Percentiles rank a stretch among this genome's conserved stretches.
Conservation (phyloP, 1,284 basidiomycete genomes). For the Mycosarcoma mackinlayi region DNA sequence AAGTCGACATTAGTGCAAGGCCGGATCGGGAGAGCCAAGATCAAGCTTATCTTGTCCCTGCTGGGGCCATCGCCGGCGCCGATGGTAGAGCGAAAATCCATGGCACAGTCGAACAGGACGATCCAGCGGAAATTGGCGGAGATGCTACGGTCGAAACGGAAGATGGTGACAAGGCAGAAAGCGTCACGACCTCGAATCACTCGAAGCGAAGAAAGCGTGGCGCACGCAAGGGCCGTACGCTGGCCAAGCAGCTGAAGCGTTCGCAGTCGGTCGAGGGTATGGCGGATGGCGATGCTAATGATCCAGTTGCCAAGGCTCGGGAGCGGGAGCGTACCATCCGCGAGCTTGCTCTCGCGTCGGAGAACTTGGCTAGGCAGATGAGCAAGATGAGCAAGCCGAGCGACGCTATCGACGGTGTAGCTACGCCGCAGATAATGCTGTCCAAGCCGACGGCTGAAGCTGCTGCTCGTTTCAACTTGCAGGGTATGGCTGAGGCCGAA, state of each 20-base stretch:
- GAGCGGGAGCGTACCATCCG: slow-evolving; percentile 48
- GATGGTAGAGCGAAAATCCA: not conserved
- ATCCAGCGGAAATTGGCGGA: slow-evolving; percentile 1
- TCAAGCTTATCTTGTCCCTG: not conserved
- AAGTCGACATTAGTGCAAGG: not conserved
- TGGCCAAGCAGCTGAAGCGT: slow-evolving; percentile 56
- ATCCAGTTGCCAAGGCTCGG: slow-evolving; percentile 25
- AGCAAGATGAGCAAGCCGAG: slow-evolving; percentile 52
- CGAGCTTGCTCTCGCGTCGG: slow-evolving; percentile 53
- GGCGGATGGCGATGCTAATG: slow-evolving; percentile 21
- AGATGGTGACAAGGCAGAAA: slow-evolving; percentile 24
- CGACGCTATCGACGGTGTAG: slow-evolving; percentile 21
- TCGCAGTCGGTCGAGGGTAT: slow-evolving; percentile 53
- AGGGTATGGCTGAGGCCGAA: slow-evolving; percentile 17
- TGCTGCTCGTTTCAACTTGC: slow-evolving; percentile 36
- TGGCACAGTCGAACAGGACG: slow-evolving; percentile 8
- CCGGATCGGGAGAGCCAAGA: not conserved
- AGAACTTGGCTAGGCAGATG: slow-evolving; percentile 57
- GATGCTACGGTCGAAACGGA: slow-evolving; percentile 2
- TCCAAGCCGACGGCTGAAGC: slow-evolving; percentile 47
- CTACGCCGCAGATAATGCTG: slow-evolving; percentile 20
- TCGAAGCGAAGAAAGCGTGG: slow-evolving; percentile 56
- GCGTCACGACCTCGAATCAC: slow-evolving; percentile 40
- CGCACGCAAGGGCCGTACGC: slow-evolving; percentile 53
- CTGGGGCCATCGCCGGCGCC: too few species aligned